Percentiles rank a stretch among this genome's conserved stretches.
These are phyloP conservation scores for Psilocybe cubensis DNA, from an alignment of 768 basidiomycete species.

Conservation along the genomic window DNA sequence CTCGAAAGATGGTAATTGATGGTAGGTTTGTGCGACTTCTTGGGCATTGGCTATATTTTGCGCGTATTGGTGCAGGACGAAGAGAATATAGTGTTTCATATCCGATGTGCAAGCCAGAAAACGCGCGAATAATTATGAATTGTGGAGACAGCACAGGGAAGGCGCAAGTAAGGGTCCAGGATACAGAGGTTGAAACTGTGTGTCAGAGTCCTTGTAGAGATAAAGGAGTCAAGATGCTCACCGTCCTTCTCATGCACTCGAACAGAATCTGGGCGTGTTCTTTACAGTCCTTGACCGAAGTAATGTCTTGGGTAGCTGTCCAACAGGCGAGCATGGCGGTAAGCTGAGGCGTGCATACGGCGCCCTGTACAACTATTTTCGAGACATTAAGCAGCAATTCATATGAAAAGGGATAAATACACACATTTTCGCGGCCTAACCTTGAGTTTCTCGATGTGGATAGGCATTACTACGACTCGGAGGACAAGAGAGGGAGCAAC, in stretches of 20 bases:
- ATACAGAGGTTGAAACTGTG: not conserved
- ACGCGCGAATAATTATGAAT: not conserved
- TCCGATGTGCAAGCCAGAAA: not conserved
- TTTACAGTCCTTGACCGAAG: slow-evolving; percentile 57
- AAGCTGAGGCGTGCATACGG: slow-evolving; percentile 71
- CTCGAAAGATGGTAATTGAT: slow-evolving; percentile 92
- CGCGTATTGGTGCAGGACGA: not conserved
- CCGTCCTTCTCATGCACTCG: slow-evolving; percentile 86
- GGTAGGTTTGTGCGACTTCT: slow-evolving; percentile 70
- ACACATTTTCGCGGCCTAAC: slow-evolving; percentile 77
- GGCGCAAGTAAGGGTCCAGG: not conserved
- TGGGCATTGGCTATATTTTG: slow-evolving; percentile 60
- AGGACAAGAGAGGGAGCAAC: not conserved
- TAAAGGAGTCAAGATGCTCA: slow-evolving; percentile 39
- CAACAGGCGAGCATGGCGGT: slow-evolving; percentile 85
- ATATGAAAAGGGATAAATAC: slow-evolving; percentile 18
- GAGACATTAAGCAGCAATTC: slow-evolving; percentile 9
- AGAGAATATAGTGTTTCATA: not conserved
- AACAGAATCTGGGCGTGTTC: slow-evolving; percentile 64
- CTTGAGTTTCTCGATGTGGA: slow-evolving; percentile 82
- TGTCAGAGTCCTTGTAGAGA: not conserved
- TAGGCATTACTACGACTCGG: slow-evolving; percentile 44
- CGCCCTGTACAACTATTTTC: slow-evolving; percentile 44
- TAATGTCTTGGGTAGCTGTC: slow-evolving; percentile 73
- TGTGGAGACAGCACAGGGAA: not conserved